Evolutionary conservation across 352 stramenopile species (phyloP).

Genomic region (Phytopythium sindhum): DNA sequence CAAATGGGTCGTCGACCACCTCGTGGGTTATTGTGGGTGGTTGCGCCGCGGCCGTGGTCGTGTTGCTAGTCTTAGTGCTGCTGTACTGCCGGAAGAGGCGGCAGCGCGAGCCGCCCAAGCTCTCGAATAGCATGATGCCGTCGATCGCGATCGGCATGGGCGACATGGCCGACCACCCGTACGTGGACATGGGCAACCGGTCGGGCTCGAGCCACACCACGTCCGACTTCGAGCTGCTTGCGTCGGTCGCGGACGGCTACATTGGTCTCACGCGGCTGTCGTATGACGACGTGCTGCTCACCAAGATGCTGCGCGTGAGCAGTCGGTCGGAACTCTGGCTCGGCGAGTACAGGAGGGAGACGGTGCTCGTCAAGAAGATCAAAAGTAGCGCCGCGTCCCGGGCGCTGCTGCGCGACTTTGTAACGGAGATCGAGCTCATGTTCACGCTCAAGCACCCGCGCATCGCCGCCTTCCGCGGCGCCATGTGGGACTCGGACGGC

Average conservation of each 20-base stretch:
- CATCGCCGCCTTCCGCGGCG: slow-evolving; percentile 66
- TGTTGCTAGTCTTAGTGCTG: slow-evolving; percentile 29
- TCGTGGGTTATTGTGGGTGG: slow-evolving; percentile 47
- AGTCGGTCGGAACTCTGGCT: slow-evolving; percentile 73
- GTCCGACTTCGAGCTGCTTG: slow-evolving; percentile 70
- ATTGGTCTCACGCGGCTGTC: slow-evolving; percentile 61
- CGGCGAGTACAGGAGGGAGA: slow-evolving; percentile 59
- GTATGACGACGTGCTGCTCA: slow-evolving; percentile 69
- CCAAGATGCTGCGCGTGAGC: slow-evolving; percentile 72
- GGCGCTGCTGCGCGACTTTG: slow-evolving; percentile 61
- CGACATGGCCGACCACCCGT: slow-evolving; percentile 51
- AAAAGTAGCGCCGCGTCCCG: slow-evolving; percentile 70
- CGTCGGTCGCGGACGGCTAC: slow-evolving; percentile 61
- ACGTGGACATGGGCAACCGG: slow-evolving; percentile 45
- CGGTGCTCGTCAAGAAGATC: slow-evolving; percentile 80
- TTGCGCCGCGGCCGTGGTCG: slow-evolving; percentile 28
- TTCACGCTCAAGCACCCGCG: slow-evolving; percentile 59
- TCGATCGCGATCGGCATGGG: slow-evolving; percentile 57
- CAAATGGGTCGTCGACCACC: slow-evolving; percentile 25
- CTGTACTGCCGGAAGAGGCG: slow-evolving; percentile 37
- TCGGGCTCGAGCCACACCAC: slow-evolving; percentile 65
- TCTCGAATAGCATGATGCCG: slow-evolving; percentile 42
- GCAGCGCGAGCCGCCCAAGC: slow-evolving; percentile 44
- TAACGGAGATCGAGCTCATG: slow-evolving; percentile 82
- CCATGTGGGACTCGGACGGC: slow-evolving; percentile 70